Conservation (phyloP, 1,284 basidiomycete species). For the Microbotryum intermedium region DNA sequence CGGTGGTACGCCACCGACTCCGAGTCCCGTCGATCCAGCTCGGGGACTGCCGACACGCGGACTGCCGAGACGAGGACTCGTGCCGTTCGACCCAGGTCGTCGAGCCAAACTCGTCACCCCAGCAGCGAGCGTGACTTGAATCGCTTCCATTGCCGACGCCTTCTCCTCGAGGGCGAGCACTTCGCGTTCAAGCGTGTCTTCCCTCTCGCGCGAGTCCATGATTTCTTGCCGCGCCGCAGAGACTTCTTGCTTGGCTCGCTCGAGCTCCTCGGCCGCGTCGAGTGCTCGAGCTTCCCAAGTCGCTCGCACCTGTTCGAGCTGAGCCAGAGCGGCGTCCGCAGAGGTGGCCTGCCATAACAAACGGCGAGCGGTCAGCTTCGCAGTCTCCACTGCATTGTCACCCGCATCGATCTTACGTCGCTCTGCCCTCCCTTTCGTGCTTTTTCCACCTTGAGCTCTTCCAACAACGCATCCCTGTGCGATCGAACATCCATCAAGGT, state of each 20-base stretch:
- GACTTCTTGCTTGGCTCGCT: not conserved
- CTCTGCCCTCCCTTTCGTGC: not conserved
- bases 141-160: slow-evolving; percentile 1
- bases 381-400: too few species aligned
- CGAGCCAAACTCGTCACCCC: not conserved
- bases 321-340: slow-evolving; percentile 1
- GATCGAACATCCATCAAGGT: slow-evolving; percentile 16
- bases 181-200: slow-evolving; percentile 13
- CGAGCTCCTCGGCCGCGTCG: slow-evolving; percentile 6
- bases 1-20: too few species aligned
- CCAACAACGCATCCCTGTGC: slow-evolving; percentile 12
- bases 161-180: slow-evolving; percentile 4
- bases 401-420: slow-evolving; percentile 1
- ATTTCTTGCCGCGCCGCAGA: not conserved
- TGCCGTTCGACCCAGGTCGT: too few species aligned
- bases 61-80: too few species aligned
- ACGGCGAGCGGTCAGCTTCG: accelerated
- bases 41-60: too few species aligned
- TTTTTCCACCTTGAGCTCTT: slow-evolving; percentile 3
- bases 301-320: slow-evolving; percentile 4
- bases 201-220: not conserved
- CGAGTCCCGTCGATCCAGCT: too few species aligned
- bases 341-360: not conserved
- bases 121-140: not conserved
- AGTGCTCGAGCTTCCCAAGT: slow-evolving; percentile 11